Base-by-base conservation (phyloP, 2,329 filamentous ascomycete species). In the Trichoderma koningii region DNA sequence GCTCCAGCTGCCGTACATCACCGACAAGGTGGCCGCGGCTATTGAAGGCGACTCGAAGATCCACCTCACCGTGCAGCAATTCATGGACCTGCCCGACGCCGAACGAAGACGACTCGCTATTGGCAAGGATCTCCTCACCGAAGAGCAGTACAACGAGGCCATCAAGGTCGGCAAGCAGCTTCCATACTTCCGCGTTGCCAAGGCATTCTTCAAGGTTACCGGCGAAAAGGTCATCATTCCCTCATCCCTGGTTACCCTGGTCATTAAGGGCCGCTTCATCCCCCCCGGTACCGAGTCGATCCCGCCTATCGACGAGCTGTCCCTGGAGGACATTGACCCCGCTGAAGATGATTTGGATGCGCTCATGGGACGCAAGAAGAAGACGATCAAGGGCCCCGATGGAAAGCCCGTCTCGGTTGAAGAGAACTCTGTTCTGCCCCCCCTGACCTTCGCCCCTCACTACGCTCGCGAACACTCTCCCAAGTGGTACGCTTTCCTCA, bases 141-240 rank as follows among this genome's bases (percentile, higher is more conserved):
- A 92, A 70, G 78, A 85, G 66, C 87, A 97, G 76, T 97, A 97
- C 78, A 81, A 86, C 68, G 85, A 88, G 48, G 90, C 90, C 44
- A 83, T 97, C 66, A 79, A 79, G 53, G 89, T 97, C 34, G 93
- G 93, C 30, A 87, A 87, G 71, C 92, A 97, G 78, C 83, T 99
- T 30, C 95, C 95, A 1, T 86, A 87, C 68, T 83, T 99, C 63
- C 86, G 90, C 65, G 87, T 99, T 12, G 92, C 92, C 73, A 96
- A 93, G 80, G 92, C 93, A 7, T 99, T 97, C 79, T 99, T 99
- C 87, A 99, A 99, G 83, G 96, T 99, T 52, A 89, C 92, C 60
- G 95, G 95, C 74, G 96, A 99, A 79, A 91, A 90, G 70, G 90
- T 89, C 76, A 92, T 99, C 73, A 96, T 94, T 38, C 93, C 95